Conservation (phyloP, 495 filamentous ascomycete genomes). For the Podospora australis region DNA sequence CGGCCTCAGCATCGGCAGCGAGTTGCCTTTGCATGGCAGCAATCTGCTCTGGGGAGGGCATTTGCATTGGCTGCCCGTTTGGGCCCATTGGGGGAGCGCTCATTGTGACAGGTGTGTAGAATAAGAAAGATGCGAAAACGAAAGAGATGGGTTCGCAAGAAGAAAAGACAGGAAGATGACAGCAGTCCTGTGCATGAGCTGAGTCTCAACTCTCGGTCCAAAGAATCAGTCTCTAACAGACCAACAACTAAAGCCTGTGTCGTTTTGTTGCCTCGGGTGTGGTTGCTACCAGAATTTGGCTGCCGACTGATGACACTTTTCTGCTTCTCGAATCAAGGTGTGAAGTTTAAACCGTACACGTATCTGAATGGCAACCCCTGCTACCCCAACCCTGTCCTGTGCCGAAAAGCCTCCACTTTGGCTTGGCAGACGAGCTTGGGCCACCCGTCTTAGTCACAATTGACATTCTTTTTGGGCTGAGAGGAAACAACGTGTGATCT, state of each 20-base stretch:
- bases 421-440: not conserved
- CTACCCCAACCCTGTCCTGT: constrained; percentile 7
- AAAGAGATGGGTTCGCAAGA: no score
- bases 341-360: constrained; percentile 18
- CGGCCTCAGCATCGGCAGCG: constrained; percentile 64
- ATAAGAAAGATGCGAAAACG: no score
- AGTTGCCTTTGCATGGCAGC: constrained; percentile 77
- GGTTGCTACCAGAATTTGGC: no score
- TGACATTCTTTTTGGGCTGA: no score
- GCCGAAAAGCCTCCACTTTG: not conserved
- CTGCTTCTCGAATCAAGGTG: not conserved
- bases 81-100: constrained; percentile 14
- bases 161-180: no score
- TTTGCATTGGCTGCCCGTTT: constrained; percentile 35
- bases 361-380: constrained; percentile 17
- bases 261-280: no score
- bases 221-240: no score
- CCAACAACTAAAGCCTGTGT: no score
- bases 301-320: not conserved
- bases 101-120: no score
- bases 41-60: constrained; percentile 82
- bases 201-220: no score
- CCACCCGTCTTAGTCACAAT: not conserved
- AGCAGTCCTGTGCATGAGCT: no score
- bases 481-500: no score